A percentile compares a stretch with the other conserved stretches of the same genome.
These are phyloP conservation scores for Austropuccinia psidii DNA, from an alignment of 1,284 basidiomycete genomes.

Conservation along the genomic window DNA sequence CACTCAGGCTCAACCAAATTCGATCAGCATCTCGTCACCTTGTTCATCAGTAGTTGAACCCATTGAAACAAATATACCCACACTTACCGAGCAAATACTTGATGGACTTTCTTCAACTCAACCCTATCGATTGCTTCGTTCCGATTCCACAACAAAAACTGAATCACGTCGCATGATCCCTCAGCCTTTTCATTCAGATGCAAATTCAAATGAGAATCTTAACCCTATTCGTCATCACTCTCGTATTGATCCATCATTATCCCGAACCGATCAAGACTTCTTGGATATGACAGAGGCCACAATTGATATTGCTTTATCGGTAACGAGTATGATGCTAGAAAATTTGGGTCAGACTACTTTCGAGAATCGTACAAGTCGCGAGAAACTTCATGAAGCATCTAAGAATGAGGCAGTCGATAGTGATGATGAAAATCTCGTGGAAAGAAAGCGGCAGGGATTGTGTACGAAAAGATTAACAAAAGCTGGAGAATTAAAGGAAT, in stretches of 20 bases:
- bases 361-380: slow-evolving; percentile 3
- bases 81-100: too few relatives aligned
- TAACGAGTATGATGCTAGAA: slow-evolving; percentile 51
- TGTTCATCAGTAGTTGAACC: too few relatives aligned
- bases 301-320: slow-evolving; percentile 50
- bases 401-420: slow-evolving; percentile 38
- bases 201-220: too few relatives aligned
- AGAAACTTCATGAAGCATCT: slow-evolving; percentile 2
- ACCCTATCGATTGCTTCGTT: too few relatives aligned
- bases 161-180: too few relatives aligned
- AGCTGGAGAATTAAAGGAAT: slow-evolving; percentile 10
- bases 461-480: not conserved
- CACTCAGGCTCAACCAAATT: too few relatives aligned
- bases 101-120: too few relatives aligned
- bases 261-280: slow-evolving; percentile 50
- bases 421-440: slow-evolving; percentile 41
- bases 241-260: slow-evolving; percentile 38
- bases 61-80: too few relatives aligned
- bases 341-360: slow-evolving; percentile 46
- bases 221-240: not conserved
- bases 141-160: too few relatives aligned
- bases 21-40: too few relatives aligned
- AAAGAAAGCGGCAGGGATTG: slow-evolving; percentile 36
- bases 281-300: slow-evolving; percentile 51
- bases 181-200: too few relatives aligned